Percentiles rank a stretch among this genome's conserved stretches.
These are phyloP conservation scores for Diatrype stigma DNA, from an alignment of 2,329 filamentous ascomycete species.

Conservation along the genomic window DNA sequence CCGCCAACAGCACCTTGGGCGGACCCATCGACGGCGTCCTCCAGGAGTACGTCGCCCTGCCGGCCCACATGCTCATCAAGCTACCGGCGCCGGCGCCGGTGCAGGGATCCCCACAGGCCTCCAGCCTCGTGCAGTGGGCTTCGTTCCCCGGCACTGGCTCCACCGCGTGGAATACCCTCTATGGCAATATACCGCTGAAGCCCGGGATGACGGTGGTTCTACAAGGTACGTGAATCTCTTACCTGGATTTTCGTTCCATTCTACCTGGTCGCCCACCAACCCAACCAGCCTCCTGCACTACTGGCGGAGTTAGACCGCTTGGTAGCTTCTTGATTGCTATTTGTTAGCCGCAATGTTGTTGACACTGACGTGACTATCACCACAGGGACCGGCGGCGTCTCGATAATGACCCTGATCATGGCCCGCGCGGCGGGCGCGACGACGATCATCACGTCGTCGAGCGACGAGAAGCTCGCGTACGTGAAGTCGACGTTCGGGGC, in stretches of 20 bases:
- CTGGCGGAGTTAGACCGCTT: no score
- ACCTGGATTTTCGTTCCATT: no score
- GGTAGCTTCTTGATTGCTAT: no score
- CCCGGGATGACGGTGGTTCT: conserved; percentile 36
- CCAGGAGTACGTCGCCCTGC: conserved; percentile 37
- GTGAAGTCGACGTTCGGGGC: conserved; percentile 35
- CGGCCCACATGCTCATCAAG: conserved; percentile 33
- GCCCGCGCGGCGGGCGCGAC: conserved; percentile 41
- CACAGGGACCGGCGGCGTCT: conserved; percentile 45
- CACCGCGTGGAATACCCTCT: conserved; percentile 46
- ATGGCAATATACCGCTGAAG: conserved; percentile 34
- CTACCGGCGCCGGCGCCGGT: conserved; percentile 31
- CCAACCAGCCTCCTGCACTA: no score
- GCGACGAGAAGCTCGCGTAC: conserved; percentile 40
- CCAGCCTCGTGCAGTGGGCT: conserved; percentile 33
- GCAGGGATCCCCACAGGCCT: no score
- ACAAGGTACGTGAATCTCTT: conserved; percentile 26
- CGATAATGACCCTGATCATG: conserved; percentile 39
- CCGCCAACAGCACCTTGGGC: conserved; percentile 21
- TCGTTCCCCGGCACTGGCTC: conserved; percentile 38
- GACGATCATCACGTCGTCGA: conserved; percentile 44
- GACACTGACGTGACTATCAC: not conserved
- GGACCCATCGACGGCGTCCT: conserved; percentile 34
- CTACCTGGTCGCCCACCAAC: no score
- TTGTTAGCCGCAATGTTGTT: not conserved